phyloP scores from a whole-genome alignment of 78 protist species.

The Pigoraptor vietnamica region DNA sequence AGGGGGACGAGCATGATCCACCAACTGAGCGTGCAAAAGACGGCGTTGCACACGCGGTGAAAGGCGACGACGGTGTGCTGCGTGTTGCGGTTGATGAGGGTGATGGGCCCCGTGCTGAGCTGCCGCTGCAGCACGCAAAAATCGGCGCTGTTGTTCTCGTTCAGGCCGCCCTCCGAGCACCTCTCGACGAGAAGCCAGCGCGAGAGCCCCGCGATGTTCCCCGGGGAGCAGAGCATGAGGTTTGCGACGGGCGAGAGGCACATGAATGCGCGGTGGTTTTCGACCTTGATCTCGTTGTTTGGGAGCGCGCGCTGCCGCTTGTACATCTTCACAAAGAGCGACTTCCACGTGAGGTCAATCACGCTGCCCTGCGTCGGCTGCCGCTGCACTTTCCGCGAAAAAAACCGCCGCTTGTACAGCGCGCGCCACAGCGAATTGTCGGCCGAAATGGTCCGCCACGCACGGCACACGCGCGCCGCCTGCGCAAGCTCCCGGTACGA shows the following conservation, averaged over 20 bases:
- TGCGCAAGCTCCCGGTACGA: background rate
- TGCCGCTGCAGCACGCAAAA: background rate
- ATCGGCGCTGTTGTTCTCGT: background rate
- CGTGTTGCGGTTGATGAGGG: background rate
- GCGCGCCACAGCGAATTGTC: background rate
- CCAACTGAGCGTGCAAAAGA: background rate
- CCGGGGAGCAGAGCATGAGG: background rate
- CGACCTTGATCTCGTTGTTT: background rate
- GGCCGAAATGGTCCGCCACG: background rate
- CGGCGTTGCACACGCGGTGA: background rate
- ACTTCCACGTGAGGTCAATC: background rate
- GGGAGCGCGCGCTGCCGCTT: background rate
- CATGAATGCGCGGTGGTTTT: background rate
- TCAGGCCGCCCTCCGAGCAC: background rate
- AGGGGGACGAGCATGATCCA: background rate
- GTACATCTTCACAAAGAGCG: background rate
- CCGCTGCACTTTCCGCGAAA: background rate
- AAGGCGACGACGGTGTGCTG: background rate
- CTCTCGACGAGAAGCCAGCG: background rate
- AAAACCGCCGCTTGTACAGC: background rate
- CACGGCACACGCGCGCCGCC: background rate
- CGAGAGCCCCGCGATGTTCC: background rate
- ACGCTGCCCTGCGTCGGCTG: background rate
- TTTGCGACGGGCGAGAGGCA: background rate
- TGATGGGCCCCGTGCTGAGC: background rate